These are phyloP conservation scores for Euphorbia peplus DNA, from an alignment of 345 rosid species.

Conservation along the genomic window DNA sequence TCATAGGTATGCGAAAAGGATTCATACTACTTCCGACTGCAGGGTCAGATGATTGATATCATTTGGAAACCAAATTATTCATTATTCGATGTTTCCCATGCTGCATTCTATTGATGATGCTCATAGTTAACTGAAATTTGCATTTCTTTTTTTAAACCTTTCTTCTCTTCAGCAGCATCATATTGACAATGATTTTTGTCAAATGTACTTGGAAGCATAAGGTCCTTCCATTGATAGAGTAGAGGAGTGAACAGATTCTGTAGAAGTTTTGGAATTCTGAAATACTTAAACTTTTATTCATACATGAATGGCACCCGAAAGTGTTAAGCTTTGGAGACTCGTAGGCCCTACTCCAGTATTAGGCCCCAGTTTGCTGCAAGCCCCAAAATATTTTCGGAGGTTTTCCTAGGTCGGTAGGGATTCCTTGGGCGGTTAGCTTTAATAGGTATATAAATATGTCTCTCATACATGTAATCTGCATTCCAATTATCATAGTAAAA, in stretches of 20 bases:
- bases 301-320: neutral
- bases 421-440: too few species aligned
- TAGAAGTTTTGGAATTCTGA: neutral
- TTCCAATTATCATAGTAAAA: too few species aligned
- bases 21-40: neutral
- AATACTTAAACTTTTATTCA: neutral
- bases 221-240: neutral
- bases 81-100: neutral
- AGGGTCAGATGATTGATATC: neutral
- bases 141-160: neutral
- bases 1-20: conserved; percentile 40
- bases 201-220: neutral
- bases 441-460: too few species aligned
- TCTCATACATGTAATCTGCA: too few species aligned
- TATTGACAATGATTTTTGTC: neutral
- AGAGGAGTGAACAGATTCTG: neutral
- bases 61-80: neutral
- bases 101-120: neutral
- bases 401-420: too few species aligned
- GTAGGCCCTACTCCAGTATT: too few species aligned
- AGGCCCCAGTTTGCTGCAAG: too few species aligned
- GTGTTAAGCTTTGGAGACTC: too few species aligned
- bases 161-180: neutral
- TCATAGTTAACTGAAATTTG: neutral
- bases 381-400: too few species aligned